Percentiles rank a stretch among this genome's conserved stretches.
Conservation (phyloP, 129 eudicot genomes). For the Helianthus annuus region HanXRQr2.0-SUNRISE NC_035447.2:90011217-90011716, state of each 20-base stretch:
- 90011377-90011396: background rate
- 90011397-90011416: background rate
- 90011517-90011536: background rate
- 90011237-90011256: background rate
- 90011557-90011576: background rate
- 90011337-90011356: background rate
- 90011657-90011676: conserved; percentile 87
- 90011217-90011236: background rate
- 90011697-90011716: conserved; percentile 62
- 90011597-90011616: conserved; percentile 14
- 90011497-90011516: background rate
- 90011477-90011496: background rate
- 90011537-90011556: background rate
- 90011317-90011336: background rate
- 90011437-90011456: background rate
- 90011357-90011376: background rate
- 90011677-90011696: conserved; percentile 93
- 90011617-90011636: conserved; percentile 80
- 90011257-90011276: background rate
- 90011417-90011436: background rate
- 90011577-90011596: background rate
- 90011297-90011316: background rate
- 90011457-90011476: background rate
- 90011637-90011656: conserved; percentile 95
- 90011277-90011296: background rate